A percentile compares a stretch with the other conserved stretches of the same genome.
phyloP scores from a whole-genome alignment of 2,329 filamentous ascomycete species.

The Dothistroma septosporum region DNA sequence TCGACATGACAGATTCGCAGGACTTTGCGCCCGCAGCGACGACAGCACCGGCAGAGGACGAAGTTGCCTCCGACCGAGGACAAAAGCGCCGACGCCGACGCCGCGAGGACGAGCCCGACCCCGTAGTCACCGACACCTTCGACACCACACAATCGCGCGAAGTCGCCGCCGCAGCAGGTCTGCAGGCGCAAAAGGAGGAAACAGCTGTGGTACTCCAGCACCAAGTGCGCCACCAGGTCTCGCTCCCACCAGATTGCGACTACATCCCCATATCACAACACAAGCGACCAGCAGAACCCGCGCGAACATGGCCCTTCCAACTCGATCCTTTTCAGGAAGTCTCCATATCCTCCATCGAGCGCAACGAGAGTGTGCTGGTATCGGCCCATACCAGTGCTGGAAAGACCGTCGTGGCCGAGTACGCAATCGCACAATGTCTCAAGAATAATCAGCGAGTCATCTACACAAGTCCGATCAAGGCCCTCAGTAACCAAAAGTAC shows the following conservation, averaged over 20 bases:
- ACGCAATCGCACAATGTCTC: conserved; percentile 94
- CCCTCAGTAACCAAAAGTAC: conserved; percentile 97
- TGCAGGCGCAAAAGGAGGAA: conserved; percentile 58
- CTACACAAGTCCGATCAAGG: conserved; percentile 99
- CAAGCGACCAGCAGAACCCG: conserved; percentile 81
- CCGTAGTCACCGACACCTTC: conserved; percentile 88
- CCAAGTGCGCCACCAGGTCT: conserved; percentile 97
- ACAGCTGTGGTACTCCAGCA: conserved; percentile 80
- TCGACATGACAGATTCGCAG: conserved; percentile 43
- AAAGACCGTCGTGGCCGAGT: conserved; percentile 97
- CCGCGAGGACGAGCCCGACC: conserved; percentile 62
- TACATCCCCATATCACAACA: conserved; percentile 85
- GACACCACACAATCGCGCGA: conserved; percentile 92
- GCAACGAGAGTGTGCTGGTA: conserved; percentile 92
- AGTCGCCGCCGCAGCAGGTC: conserved; percentile 72
- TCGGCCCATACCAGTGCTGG: conserved; percentile 96
- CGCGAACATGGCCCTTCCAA: conserved; percentile 79
- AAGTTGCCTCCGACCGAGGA: conserved; percentile 41
- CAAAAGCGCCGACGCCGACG: conserved; percentile 63
- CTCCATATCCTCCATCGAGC: conserved; percentile 89
- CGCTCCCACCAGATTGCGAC: conserved; percentile 77
- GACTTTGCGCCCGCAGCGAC: conserved; percentile 10
- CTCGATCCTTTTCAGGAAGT: conserved; percentile 97
- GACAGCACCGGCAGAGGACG: conserved; percentile 10
- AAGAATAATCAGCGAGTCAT: conserved; percentile 98